Conservation (phyloP, 306 rosid species). For the Arachis stenosperma region DNA sequence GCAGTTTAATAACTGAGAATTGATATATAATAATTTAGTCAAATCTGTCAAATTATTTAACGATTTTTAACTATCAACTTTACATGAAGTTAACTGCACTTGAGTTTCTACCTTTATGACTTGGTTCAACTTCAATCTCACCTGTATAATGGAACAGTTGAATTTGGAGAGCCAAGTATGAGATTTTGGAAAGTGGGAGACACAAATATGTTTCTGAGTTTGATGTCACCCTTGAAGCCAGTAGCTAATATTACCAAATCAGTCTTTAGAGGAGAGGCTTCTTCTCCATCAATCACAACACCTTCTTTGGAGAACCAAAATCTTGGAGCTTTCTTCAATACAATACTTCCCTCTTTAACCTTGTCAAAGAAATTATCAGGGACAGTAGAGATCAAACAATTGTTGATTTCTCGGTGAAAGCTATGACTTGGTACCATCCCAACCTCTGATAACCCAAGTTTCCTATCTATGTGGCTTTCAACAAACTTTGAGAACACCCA, state of each 20-base stretch:
- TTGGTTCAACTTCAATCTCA: no score
- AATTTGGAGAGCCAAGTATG: slow-evolving; percentile 42
- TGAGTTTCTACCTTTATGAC: no score
- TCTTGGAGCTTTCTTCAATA: slow-evolving; percentile 50
- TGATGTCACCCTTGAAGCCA: slow-evolving; percentile 64
- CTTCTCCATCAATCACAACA: slow-evolving; percentile 54
- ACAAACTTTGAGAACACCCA: slow-evolving; percentile 67
- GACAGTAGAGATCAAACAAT: slow-evolving; percentile 48
- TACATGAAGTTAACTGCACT: no score
- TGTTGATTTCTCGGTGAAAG: slow-evolving; percentile 51
- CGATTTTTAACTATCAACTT: no score
- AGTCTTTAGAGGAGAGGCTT: slow-evolving; percentile 36
- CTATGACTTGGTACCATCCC: slow-evolving; percentile 75
- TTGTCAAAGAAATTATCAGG: slow-evolving; percentile 62
- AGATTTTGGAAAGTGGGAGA: slow-evolving; percentile 56
- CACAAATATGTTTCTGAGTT: slow-evolving; percentile 58
- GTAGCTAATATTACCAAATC: slow-evolving; percentile 73
- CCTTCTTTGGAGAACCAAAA: slow-evolving; percentile 62
- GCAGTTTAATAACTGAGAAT: no score
- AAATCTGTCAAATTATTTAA: no score
- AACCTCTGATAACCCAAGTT: slow-evolving; percentile 52
- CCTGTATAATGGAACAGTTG: slow-evolving; percentile 53
- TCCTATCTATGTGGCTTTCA: slow-evolving; percentile 54
- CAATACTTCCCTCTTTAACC: slow-evolving; percentile 70
- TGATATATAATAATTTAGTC: no score